Percentiles rank a stretch among this genome's conserved stretches.
These are phyloP conservation scores for Boletus smithii DNA, from an alignment of 1,284 basidiomycete species.

Conservation along the genomic window DNA sequence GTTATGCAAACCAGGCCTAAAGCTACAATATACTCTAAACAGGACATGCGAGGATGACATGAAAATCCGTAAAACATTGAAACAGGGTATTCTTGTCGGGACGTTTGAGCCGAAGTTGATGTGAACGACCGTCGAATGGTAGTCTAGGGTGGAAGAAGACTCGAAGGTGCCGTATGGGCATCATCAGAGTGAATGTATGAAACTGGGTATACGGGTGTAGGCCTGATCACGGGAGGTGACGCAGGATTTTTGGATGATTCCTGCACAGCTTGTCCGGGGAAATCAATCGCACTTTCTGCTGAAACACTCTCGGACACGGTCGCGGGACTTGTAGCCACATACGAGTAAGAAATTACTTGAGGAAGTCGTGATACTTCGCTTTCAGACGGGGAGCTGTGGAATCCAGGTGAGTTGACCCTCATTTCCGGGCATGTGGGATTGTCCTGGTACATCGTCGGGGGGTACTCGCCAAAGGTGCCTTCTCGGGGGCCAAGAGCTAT, in stretches of 20 bases:
- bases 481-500: conserved; percentile 8
- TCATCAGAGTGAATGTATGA: conserved; percentile 26
- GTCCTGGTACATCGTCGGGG: conserved; percentile 7
- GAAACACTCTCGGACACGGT: conserved; percentile 2
- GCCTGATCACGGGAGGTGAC: conserved; percentile 26
- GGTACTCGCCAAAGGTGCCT: conserved; percentile 14
- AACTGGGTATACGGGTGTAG: conserved; percentile 29
- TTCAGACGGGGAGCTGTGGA: conserved; percentile 10
- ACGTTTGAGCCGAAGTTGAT: not conserved
- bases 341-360: conserved; percentile 6
- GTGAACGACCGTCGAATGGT: not conserved
- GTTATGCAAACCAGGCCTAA: conserved; percentile 2
- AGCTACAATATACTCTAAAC: conserved; percentile 20
- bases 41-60: conserved; percentile 7
- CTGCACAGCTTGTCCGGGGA: not conserved
- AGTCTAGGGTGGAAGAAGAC: conserved; percentile 8
- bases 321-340: conserved; percentile 1
- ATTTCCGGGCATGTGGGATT: conserved; percentile 9
- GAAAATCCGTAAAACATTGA: conserved; percentile 11
- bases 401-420: conserved; percentile 4
- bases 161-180: not conserved
- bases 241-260: conserved; percentile 12
- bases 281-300: not conserved
- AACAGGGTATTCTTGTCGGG: conserved; percentile 5
- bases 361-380: conserved; percentile 15